Conservation (phyloP, 768 basidiomycete species). For the Phlegmacium glaucopus region DNA sequence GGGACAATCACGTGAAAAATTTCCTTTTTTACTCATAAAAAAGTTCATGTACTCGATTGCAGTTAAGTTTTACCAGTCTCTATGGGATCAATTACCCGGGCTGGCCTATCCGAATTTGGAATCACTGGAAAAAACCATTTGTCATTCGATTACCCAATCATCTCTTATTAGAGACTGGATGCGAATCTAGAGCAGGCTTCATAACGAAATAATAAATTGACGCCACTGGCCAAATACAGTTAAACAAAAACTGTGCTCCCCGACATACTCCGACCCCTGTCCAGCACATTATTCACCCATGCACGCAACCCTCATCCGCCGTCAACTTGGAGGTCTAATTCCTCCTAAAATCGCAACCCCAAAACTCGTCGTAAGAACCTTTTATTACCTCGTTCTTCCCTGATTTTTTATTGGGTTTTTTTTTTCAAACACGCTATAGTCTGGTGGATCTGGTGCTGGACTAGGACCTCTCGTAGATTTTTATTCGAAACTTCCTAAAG, state of each 20-base stretch:
- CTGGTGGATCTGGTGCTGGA: slow-evolving; percentile 76
- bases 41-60: background rate
- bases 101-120: background rate
- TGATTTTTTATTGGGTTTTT: too few species aligned
- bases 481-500: slow-evolving; percentile 96
- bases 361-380: slow-evolving; percentile 83
- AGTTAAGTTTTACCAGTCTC: background rate
- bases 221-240: slow-evolving; percentile 7
- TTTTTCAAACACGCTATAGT: too few species aligned
- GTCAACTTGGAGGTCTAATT: too few species aligned
- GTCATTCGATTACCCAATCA: background rate
- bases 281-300: slow-evolving; percentile 49
- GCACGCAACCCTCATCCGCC: slow-evolving; percentile 82
- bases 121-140: background rate
- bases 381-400: too few species aligned
- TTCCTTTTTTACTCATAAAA: background rate
- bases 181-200: too few species aligned
- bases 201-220: too few species aligned
- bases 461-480: slow-evolving; percentile 88
- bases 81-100: background rate
- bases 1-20: too few species aligned
- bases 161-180: background rate
- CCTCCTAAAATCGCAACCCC: too few species aligned
- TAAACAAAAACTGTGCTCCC: slow-evolving; percentile 16
- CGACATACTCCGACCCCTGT: slow-evolving; percentile 26